Evolutionary conservation across 371 early-diverging fungal species (phyloP), one percentile per base, ranked within the genome.

Genomic region (Syncephalis plumigaleata): DNA sequence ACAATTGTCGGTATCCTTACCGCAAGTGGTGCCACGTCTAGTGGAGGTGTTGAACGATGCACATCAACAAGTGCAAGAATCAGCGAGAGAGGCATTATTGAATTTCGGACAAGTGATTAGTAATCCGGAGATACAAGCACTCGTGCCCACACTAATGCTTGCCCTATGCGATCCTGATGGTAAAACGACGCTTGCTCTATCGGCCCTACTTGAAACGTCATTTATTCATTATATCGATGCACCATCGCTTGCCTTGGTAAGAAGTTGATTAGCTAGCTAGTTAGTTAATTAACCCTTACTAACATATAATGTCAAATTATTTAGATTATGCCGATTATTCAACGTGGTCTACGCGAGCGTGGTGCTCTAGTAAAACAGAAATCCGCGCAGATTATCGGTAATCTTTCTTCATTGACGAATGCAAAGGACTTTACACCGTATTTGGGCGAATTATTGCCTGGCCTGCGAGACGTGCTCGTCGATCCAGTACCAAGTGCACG

Each of bases 181-280:
- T 42, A 79, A 91, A 62, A 94, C 93, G 0, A 68, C 70, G 38
- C 59, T 71, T 9, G 93, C 92, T 2, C 63, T 97, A 51, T 62
- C 72, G n/a, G 77, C 85, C 9, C 69, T 97, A 24, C 60, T 93
- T 36, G 81, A 81, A 45, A 96, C 97, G 0, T 73, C 92, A 1
- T 96, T 97, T 63, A 86, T 91, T 15, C 98, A 97, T 61, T 96
- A 96, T 60, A 86, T 97, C 47, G 98, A 97, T 62, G 80, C 95
- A 4, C 93, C 98, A 16, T 89, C 88, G 9, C 67, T 97, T 54
- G 97, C 97, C 13, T 67, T 96, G 42, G 77, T 97, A 31, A 47
- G 31, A 7, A 31, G 31, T 11, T n/a, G n/a, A n/a, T n/a, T n/a
- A n/a, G n/a, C n/a, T n/a, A n/a, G n/a, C n/a, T n/a, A n/a, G n/a